A percentile compares a stretch with the other conserved stretches of the same genome.
Conservation (phyloP, 179 eudicot genomes). For the Corrigiola litoralis region DNA sequence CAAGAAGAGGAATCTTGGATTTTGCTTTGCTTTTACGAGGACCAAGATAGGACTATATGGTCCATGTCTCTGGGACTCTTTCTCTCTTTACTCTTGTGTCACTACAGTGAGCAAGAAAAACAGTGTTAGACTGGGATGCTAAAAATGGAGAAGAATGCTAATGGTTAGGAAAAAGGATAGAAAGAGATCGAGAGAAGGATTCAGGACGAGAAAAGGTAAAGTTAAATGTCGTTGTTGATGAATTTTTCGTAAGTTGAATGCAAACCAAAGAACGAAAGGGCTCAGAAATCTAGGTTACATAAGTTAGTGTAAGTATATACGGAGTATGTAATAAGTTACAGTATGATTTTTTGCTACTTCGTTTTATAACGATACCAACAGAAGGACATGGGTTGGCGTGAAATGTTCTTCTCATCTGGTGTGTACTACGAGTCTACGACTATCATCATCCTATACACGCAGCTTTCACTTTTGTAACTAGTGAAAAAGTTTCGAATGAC, state of each 20-base stretch:
- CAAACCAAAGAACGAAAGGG: neutral
- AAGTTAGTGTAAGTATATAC: neutral
- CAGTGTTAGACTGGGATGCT: neutral
- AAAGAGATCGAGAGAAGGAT: neutral
- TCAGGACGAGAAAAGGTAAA: neutral
- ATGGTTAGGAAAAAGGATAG: conserved; percentile 6
- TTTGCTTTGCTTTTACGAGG: conserved; percentile 24
- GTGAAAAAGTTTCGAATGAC: neutral
- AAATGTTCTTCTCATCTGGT: conserved; percentile 8
- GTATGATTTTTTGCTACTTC: neutral
- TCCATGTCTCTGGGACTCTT: neutral
- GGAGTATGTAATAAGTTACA: too few relatives aligned
- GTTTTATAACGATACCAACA: conserved; percentile 2
- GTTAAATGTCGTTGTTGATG: neutral
- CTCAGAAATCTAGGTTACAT: conserved; percentile 3
- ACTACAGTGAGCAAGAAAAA: conserved; percentile 1
- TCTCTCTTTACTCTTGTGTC: conserved; percentile 7
- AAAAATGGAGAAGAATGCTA: conserved; percentile 7
- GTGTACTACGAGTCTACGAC: too few relatives aligned
- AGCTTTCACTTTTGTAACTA: conserved; percentile 12
- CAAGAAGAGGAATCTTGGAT: conserved; percentile 28
- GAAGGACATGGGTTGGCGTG: conserved; percentile 8
- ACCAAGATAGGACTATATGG: conserved; percentile 22
- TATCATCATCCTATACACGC: neutral
- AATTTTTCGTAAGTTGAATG: too few relatives aligned